Percentiles rank a stretch among this genome's conserved stretches.
These are phyloP conservation scores for Asterophora parasitica DNA, from an alignment of 768 basidiomycete genomes.

Conservation along the genomic window DNA sequence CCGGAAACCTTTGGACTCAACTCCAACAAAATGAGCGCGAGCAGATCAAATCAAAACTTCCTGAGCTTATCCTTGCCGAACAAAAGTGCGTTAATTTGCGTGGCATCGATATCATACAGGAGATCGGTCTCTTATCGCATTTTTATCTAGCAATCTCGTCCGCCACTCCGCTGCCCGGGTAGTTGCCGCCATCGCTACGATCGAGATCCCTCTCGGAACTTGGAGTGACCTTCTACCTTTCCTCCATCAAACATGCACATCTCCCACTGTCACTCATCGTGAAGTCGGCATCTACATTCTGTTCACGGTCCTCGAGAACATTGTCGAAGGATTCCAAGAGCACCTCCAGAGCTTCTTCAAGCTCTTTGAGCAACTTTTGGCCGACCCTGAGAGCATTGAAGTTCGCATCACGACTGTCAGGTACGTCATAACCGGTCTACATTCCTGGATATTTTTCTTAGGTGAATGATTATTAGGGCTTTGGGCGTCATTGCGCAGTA, in stretches of 20 bases:
- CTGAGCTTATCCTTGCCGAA: slow-evolving; percentile 74
- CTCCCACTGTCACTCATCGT: slow-evolving; percentile 66
- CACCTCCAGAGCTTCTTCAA: slow-evolving; percentile 72
- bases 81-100: slow-evolving; percentile 52
- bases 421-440: slow-evolving; percentile 30
- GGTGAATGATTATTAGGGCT: slow-evolving; percentile 43
- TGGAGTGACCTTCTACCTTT: slow-evolving; percentile 91
- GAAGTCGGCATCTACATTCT: slow-evolving; percentile 91
- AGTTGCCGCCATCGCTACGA: slow-evolving; percentile 85
- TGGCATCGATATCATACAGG: slow-evolving; percentile 9
- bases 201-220: slow-evolving; percentile 73
- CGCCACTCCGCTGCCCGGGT: slow-evolving; percentile 92
- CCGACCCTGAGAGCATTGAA: slow-evolving; percentile 82
- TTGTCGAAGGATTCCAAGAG: slow-evolving; percentile 85
- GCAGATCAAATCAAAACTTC: slow-evolving; percentile 81
- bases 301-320: slow-evolving; percentile 86
- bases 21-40: slow-evolving; percentile 64
- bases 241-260: slow-evolving; percentile 73
- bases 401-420: slow-evolving; percentile 88
- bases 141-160: slow-evolving; percentile 66
- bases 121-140: slow-evolving; percentile 13
- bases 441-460: slow-evolving; percentile 3
- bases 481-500: slow-evolving; percentile 92
- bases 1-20: slow-evolving; percentile 76
- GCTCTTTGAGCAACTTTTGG: slow-evolving; percentile 67